phyloP scores from a whole-genome alignment of 768 basidiomycete species.

The Kwoniella sp. region DNA sequence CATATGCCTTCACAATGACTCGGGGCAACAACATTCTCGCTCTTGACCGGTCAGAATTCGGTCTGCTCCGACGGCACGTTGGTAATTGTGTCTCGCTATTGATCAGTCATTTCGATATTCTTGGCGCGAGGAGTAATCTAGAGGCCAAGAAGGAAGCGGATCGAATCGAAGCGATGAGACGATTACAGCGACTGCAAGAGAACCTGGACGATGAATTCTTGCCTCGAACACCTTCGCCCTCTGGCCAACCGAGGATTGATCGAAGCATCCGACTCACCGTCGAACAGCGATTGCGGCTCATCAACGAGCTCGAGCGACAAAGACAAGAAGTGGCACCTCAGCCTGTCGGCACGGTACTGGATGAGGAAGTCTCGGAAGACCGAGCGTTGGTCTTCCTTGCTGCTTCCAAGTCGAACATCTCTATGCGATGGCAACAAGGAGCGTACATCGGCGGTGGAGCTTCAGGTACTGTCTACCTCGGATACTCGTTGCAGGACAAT shows the following conservation, averaged over 20 bases:
- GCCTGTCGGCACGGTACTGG: slow-evolving; percentile 84
- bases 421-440: slow-evolving; percentile 97
- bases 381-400: slow-evolving; percentile 91
- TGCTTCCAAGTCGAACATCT: slow-evolving; percentile 91
- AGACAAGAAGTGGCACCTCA: slow-evolving; percentile 74
- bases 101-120: slow-evolving; percentile 95
- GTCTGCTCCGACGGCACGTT: slow-evolving; percentile 84
- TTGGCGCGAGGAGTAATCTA: slow-evolving; percentile 84
- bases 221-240: slow-evolving; percentile 42
- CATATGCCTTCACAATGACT: slow-evolving; percentile 86
- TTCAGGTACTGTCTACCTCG: slow-evolving; percentile 98
- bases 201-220: slow-evolving; percentile 54
- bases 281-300: slow-evolving; percentile 67
- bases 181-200: slow-evolving; percentile 62
- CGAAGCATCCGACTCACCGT: slow-evolving; percentile 73
- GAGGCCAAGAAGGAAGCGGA: slow-evolving; percentile 92
- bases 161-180: slow-evolving; percentile 63
- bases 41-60: slow-evolving; percentile 84
- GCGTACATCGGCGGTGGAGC: slow-evolving; percentile 98
- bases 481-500: slow-evolving; percentile 92
- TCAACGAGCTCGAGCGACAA: slow-evolving; percentile 65
- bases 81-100: slow-evolving; percentile 96
- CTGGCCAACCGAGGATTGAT: slow-evolving; percentile 44
- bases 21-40: slow-evolving; percentile 85
- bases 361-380: slow-evolving; percentile 91